Base-by-base conservation (phyloP, 129 eudicot genomes). In the Solidago caesia region DNA sequence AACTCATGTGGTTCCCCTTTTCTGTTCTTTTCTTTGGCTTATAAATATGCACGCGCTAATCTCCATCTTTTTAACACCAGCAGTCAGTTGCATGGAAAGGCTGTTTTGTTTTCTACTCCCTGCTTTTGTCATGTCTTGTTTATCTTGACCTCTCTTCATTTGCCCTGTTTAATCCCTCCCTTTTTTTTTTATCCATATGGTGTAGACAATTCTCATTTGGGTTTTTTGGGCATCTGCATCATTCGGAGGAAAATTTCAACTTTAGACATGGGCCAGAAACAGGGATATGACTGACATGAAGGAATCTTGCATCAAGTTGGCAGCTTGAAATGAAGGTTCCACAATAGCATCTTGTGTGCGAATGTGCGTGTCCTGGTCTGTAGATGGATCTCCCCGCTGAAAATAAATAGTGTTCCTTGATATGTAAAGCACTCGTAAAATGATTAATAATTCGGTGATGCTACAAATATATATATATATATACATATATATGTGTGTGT, bases 141-240 rank as follows among this genome's bases (percentile, higher is more conserved):
- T 70, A 33, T 62, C 42, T 47, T 62, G 11, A 33, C 77, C 67
- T 74, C 49, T 64, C 27, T 62, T 63, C 78, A 48, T 47, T 15
- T 62, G 68, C 33, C 57, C 69, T 64, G 48, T 62, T 74, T 26
- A 29, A 29, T 14, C 8, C n/a, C 8, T 21, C 21, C 21, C 21
- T 21, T 21, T 25, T 27, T 73, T 71, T 73, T 74, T 33, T 48
- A 48, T 64, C 70, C 42, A 8, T 61, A 62, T 74, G 77, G 77
- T 25, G 45, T 21, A 44, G 55, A 44, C 41, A 72, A 55, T 73
- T 74, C 51, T 33, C 70, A 62, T 74, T 62, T 48, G 70, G 78
- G 59, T 45, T 74, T 74, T 74, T 74, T 62, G 78, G 62, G 78
- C 78, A 62, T 33, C 15, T 74, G 70, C 78, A 62, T 13, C 5